Evolutionary conservation across 345 rosid genomes (phyloP), one percentile per base, ranked within the genome.

Genomic region (Schrenkiella parvula): DNA sequence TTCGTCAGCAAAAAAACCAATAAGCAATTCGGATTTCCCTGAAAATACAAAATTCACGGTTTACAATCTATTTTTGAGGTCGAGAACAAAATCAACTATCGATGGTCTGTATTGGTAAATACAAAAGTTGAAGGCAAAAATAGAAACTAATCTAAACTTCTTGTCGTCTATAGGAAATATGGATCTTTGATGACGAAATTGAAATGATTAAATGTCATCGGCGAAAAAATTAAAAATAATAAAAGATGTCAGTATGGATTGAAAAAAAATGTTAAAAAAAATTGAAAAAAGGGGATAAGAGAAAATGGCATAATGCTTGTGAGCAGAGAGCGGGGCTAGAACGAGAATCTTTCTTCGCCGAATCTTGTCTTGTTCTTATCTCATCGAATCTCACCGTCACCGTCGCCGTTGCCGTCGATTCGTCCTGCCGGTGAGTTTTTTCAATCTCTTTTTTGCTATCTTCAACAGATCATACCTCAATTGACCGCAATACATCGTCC

Each of bases 381-480:
- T 51, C 62, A 41, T 42, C 79, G 69, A 42, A 59, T 75, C 73
- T 75, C 41, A 3, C 69, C 68, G 63, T n/a, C n/a, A n/a, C n/a
- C n/a, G n/a, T n/a, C n/a, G 1, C 3, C 60, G 46, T 50, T 62
- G 44, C 42, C 72, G 71, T 72, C 57, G 15, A 52, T 42, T 72
- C 4, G 3, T 31, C 14, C 8, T 47, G 37, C 66, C 72, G 74
- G 79, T 75, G 22, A 68, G 74, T 23, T 41, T 67, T 1, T 34
- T 28, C 55, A 15, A 12, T 38, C 22, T 38, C 8, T 56, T 37
- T 52, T 21, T 8, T 23, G 6, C 5, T 44, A n/a, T 35, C 1
- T 18, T 56, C 39, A n/a, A 35, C 13, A 28, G 17, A 28, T 48
- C 54, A 8, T 7, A n/a, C 46, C 6, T 56, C 3, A 59, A 39